Evolutionary conservation across 805 yeast genomes (phyloP).

Genomic region (Pichia occidentalis): DNA sequence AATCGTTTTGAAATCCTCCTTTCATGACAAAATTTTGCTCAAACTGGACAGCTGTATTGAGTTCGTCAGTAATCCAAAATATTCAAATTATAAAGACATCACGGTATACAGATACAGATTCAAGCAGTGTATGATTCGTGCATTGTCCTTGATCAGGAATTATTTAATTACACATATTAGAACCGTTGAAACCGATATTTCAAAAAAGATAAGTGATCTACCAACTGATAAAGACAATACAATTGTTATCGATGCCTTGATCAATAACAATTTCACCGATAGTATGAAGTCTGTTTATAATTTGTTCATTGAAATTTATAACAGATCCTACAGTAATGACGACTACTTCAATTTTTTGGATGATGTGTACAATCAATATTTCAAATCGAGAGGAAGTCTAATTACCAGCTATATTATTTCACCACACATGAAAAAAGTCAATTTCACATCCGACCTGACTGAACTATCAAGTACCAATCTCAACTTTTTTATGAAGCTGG

Average conservation of each 20-base stretch:
- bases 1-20: conserved; percentile 55
- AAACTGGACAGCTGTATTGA: conserved; percentile 61
- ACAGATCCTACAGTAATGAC: conserved; percentile 22
- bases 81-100: conserved; percentile 52
- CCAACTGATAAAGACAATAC: conserved; percentile 14
- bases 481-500: conserved; percentile 50
- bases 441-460: conserved; percentile 36
- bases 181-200: conserved; percentile 24
- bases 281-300: conserved; percentile 18
- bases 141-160: conserved; percentile 67
- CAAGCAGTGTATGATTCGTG: conserved; percentile 77
- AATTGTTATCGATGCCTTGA: conserved; percentile 53
- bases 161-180: conserved; percentile 46
- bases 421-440: conserved; percentile 22
- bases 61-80: conserved; percentile 49
- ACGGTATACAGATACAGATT: conserved; percentile 66
- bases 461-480: conserved; percentile 58
- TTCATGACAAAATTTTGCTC: conserved; percentile 42
- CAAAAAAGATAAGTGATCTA: conserved; percentile 17
- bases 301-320: conserved; percentile 25
- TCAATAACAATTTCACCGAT: conserved; percentile 56
- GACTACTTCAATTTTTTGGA: conserved; percentile 59
- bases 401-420: conserved; percentile 34
- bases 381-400: conserved; percentile 46
- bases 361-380: conserved; percentile 62